phyloP scores from a whole-genome alignment of 129 eudicot species.

The Chrysanthemum seticuspe region DNA sequence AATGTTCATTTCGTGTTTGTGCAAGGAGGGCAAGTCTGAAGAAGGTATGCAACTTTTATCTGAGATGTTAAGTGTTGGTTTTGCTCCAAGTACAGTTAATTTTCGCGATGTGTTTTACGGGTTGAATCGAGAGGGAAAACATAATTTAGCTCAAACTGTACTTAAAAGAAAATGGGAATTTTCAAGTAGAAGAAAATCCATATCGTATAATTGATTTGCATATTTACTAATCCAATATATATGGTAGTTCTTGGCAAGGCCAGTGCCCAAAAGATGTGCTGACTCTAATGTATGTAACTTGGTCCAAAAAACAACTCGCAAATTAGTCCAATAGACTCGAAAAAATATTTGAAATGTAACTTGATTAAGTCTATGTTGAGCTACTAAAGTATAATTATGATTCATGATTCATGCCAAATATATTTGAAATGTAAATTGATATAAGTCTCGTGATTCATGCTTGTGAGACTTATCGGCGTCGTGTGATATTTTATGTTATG shows the following conservation, averaged over 20 bases:
- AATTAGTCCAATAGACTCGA: too few species aligned
- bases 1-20: constrained; percentile 65
- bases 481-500: too few species aligned
- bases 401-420: too few species aligned
- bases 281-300: too few species aligned
- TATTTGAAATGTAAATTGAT: too few species aligned
- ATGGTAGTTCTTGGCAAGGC: neutral
- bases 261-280: too few species aligned
- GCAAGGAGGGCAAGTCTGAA: constrained; percentile 70
- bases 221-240: neutral
- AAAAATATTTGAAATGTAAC: too few species aligned
- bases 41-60: constrained; percentile 60
- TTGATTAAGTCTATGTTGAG: too few species aligned
- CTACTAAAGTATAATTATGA: too few species aligned
- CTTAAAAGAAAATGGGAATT: constrained; percentile 53
- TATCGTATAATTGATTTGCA: constrained; percentile 3
- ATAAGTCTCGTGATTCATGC: too few species aligned
- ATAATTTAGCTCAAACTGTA: constrained; percentile 51
- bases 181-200: constrained; percentile 42
- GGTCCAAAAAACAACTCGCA: too few species aligned
- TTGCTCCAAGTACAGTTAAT: constrained; percentile 78
- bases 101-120: constrained; percentile 64
- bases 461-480: too few species aligned
- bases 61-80: constrained; percentile 67
- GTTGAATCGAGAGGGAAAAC: constrained; percentile 86